Base-by-base conservation (phyloP, 176 grass and related monocot genomes). In the Oryza glumipatula region DNA sequence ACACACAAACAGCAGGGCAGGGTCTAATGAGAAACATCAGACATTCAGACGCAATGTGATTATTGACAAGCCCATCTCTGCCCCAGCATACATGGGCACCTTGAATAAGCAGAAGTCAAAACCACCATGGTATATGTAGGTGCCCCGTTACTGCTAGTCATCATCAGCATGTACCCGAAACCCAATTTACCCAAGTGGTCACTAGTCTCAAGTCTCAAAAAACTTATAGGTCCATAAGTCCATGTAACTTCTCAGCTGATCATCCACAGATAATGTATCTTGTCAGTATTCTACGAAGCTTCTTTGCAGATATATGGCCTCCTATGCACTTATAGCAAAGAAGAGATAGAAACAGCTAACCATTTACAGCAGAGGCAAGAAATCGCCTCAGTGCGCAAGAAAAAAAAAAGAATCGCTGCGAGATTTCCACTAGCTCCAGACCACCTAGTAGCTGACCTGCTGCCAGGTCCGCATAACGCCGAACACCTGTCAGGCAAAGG, bases 401-500 rank as follows among this genome's bases (percentile, higher is more conserved):
- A 30, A 30, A 30, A 30, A 30, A 36, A 67, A 83, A 83, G 75
- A 56, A 5, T 15, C 0, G 9, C 23, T 32, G 45, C 46, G 9
- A 46, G 21, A 15, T 72, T 17, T 32, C 23, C 23, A 33, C 4
- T 32, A 74, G 14, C 14, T 21, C 52, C 15, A 56, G 52, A 56
- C 52, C 16, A 7, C 28, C 28, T 30, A 30, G 33, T 38, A 11
- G 15, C 47, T n/a, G 32, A 11, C 1, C 6, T 22, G 5, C 44
- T 58, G 45, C 35, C 11, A 77, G 15, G 19, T 52, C 16, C 47
- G 46, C 84, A 60, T 87, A 81, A 68, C 70, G 4, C 5, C 47
- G 12, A 87, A 76, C 85, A 87, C 47, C 1, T 69, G 11, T 24
- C 16, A 41, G 11, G 24, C 54, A 8, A 24, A 5, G 6, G 10